phyloP scores from a whole-genome alignment of 2,329 filamentous ascomycete genomes.

The Penicillium sp. region DNA sequence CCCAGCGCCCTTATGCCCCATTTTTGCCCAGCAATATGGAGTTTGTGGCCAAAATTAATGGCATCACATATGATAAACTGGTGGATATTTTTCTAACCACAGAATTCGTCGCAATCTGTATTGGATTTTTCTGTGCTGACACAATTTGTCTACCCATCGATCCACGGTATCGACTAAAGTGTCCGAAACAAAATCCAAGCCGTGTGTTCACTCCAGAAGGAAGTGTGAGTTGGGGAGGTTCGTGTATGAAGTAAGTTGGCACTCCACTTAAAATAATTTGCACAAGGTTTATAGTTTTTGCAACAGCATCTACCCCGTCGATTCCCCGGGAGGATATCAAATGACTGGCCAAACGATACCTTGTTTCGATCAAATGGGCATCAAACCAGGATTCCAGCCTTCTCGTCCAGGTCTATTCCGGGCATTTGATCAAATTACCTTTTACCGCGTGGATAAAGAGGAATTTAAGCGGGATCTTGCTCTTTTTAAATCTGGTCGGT shows the following conservation, averaged over 20 bases:
- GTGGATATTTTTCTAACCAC: conserved; percentile 50
- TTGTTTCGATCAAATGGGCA: conserved; percentile 52
- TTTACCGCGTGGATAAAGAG: conserved; percentile 50
- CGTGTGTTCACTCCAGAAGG: conserved; percentile 56
- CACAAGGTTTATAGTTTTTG: not conserved
- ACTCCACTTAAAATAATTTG: not conserved
- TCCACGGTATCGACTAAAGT: conserved; percentile 51
- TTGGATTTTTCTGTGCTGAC: conserved; percentile 55
- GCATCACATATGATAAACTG: conserved; percentile 46
- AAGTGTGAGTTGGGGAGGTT: conserved; percentile 54
- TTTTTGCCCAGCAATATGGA: conserved; percentile 61
- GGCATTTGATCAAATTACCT: conserved; percentile 56
- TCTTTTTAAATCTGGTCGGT: conserved; percentile 49
- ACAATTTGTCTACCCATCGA: conserved; percentile 52
- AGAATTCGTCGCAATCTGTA: conserved; percentile 50
- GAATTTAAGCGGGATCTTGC: conserved; percentile 50
- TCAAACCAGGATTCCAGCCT: conserved; percentile 51
- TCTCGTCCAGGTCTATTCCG: conserved; percentile 56
- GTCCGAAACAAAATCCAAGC: conserved; percentile 55
- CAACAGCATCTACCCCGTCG: conserved; percentile 50
- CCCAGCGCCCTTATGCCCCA: conserved; percentile 57
- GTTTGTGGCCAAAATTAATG: conserved; percentile 55
- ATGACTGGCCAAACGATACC: conserved; percentile 52
- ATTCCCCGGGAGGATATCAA: conserved; percentile 56
- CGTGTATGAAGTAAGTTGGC: conserved; percentile 43